Percentiles rank a stretch among this genome's conserved stretches.
Conservation (phyloP, 108 stramenopile genomes). For the Cyclostephanos tholiformis region DNA sequence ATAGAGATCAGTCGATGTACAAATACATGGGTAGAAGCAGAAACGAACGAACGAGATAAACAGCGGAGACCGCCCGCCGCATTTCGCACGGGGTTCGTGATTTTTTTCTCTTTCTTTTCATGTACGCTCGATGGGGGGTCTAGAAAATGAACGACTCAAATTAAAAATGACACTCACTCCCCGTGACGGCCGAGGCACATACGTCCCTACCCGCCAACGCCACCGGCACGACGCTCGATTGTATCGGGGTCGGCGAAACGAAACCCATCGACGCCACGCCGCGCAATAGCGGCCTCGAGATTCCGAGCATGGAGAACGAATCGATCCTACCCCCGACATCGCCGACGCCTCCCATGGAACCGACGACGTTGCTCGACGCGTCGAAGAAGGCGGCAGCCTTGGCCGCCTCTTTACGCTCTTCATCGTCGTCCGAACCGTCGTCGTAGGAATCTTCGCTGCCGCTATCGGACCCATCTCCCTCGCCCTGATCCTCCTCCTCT, state of each 20-base stretch:
- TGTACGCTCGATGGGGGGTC: neutral
- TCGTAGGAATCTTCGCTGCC: slow-evolving; percentile 47
- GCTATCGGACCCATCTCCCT: slow-evolving; percentile 44
- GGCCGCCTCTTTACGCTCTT: slow-evolving; percentile 53
- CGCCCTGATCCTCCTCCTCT: slow-evolving; percentile 19
- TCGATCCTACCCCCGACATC: slow-evolving; percentile 49
- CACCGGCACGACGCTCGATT: slow-evolving; percentile 88
- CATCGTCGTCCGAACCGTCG: slow-evolving; percentile 50
- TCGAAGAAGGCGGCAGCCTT: slow-evolving; percentile 84
- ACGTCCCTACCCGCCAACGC: slow-evolving; percentile 95
- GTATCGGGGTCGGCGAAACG: slow-evolving; percentile 94
- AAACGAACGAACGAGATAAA: no score
- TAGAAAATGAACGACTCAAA: no score
- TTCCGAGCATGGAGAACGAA: slow-evolving; percentile 88
- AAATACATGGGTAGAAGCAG: no score
- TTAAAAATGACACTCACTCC: slow-evolving; percentile 23
- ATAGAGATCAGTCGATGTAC: neutral
- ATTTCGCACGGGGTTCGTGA: no score
- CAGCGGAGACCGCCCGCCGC: no score
- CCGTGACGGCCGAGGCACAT: slow-evolving; percentile 89
- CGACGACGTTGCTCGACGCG: slow-evolving; percentile 17
- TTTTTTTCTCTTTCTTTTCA: no score
- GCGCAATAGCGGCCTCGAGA: slow-evolving; percentile 93
- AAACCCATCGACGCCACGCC: slow-evolving; percentile 95
- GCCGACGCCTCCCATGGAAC: neutral